Conservation (phyloP, 805 yeast species). For the Metschnikowia noctiluminum region DNA sequence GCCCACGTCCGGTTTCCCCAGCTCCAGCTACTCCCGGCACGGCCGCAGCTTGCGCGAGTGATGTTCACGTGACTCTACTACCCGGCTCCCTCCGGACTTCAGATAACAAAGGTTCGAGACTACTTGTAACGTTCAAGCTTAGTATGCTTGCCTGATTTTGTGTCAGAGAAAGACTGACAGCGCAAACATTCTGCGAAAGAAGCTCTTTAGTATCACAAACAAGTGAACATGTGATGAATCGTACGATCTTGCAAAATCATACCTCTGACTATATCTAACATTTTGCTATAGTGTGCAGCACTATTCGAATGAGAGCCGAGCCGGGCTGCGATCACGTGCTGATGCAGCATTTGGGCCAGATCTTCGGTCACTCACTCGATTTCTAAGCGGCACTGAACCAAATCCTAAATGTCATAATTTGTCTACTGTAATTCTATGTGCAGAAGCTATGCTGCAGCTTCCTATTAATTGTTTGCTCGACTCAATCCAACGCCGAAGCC, state of each 20-base stretch:
- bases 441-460: neutral
- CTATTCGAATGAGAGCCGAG: neutral
- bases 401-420: neutral
- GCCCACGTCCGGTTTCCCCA: conserved; percentile 1
- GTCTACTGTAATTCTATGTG: neutral
- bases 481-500: conserved; percentile 32
- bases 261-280: neutral
- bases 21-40: conserved; percentile 1
- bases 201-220: too few species aligned
- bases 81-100: neutral
- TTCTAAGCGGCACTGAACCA: neutral
- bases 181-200: too few species aligned
- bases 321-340: neutral
- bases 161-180: too few species aligned
- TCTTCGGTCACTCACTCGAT: neutral
- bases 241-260: neutral
- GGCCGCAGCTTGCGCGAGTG: conserved; percentile 4
- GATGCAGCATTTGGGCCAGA: neutral
- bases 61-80: neutral
- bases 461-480: neutral
- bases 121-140: neutral
- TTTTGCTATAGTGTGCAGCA: neutral
- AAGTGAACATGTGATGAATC: too few species aligned
- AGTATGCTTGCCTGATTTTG: too few species aligned
- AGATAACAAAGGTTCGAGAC: neutral